phyloP scores from a whole-genome alignment of 345 rosid genomes.

The Melaleuca quinquenervia region DNA sequence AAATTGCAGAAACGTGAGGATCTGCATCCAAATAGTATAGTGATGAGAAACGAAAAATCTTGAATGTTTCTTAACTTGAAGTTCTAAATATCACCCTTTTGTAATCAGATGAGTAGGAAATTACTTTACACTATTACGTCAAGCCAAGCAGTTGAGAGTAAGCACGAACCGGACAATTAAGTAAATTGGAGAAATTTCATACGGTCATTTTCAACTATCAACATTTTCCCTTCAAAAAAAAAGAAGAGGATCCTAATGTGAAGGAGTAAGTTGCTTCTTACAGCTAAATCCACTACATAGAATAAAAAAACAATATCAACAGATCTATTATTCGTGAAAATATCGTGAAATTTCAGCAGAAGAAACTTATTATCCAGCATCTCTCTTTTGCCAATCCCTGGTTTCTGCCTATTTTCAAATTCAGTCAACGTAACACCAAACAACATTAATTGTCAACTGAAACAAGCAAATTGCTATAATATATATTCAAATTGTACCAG shows the following conservation, averaged over 20 bases:
- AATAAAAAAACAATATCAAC: neutral
- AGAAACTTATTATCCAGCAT: neutral
- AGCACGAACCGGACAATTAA: neutral
- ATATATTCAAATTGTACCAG: neutral
- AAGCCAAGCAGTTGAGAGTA: neutral
- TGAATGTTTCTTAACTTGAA: too few species aligned
- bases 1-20: conserved; percentile 81
- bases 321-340: neutral
- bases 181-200: neutral
- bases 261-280: neutral
- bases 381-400: neutral
- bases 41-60: neutral
- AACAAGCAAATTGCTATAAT: neutral
- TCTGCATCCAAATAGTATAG: conserved; percentile 23
- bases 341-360: neutral
- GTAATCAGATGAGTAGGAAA: neutral
- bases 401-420: neutral
- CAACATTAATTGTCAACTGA: neutral
- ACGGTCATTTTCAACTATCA: neutral
- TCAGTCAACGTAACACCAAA: neutral
- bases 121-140: neutral
- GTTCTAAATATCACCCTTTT: neutral
- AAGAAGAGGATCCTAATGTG: neutral
- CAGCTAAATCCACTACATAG: neutral
- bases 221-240: neutral